Base-by-base conservation (phyloP, 257 asterid genomes). In the Avicennia marina region DNA sequence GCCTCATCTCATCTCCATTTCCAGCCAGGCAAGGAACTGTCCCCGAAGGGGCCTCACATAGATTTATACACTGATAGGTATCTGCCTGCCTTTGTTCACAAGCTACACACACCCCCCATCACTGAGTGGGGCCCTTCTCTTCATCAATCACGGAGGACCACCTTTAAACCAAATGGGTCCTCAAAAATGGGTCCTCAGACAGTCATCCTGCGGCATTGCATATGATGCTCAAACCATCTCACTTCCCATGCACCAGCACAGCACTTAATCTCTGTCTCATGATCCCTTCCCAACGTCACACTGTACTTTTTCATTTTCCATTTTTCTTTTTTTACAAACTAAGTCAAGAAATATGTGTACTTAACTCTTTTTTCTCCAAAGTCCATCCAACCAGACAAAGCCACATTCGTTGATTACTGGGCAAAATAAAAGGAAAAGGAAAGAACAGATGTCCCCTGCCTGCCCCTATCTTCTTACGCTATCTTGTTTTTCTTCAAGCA, bases 401-500 rank as follows among this genome's bases (percentile, higher is more conserved):
- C 20, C 36, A 16, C 49, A n/a, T 33, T 7, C 16, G 36, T 55
- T 32, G 48, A 61, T 29, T 58, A 42, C 49, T 43, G 38, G 16
- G 26, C 16, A 39, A 25, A 63, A 9, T 16, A 2, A 27, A 27
- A 32, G 18, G 4, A 45, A 55, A 40, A 12, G 11, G 43, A 62
- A 63, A 68, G 6, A 11, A 24, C 18, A 11, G 12, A 26, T 47
- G 13, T 64, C 24, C 17, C 64, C 60, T n/a, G n/a, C 22, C 43
- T 51, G 25, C 55, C 73, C 68, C 38, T 45, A 64, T 77, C 73
- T 63, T 46, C 69, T 57, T 65, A 53, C 82, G 77, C 79, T 65
- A 77, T 72, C 81, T 61, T 53, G n/a, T 72, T 66, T 53, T 53
- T 25, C 49, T 33, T 6, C 69, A 43, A 26, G 51, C 53, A 25